Base-by-base conservation (phyloP, 441 rosid species). In the Eruca vesicaria region DNA sequence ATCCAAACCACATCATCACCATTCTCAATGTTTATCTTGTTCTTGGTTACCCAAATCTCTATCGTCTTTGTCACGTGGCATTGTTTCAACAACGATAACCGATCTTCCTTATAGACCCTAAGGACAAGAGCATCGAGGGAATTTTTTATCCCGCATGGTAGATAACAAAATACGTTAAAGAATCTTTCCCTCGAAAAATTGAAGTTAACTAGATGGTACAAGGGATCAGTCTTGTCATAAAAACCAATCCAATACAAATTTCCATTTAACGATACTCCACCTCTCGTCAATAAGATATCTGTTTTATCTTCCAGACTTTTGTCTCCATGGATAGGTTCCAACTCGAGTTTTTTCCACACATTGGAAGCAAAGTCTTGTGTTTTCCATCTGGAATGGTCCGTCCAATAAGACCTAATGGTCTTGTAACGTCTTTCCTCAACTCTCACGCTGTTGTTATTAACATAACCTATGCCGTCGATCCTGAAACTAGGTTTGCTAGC, bases 231-330 rank as follows among this genome's bases (percentile, higher is more conserved):
- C 56, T 15, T 26, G 38, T 69, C 5, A 57, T 6, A 23, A 12
- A 0, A 38, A 41, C 28, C 65, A 38, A 58, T 0, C 41, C 14
- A 38, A 69, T 57, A 69, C 19, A 58, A 53, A 68, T 8, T 33
- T 68, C 72, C 72, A 33, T 68, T 9, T 59, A 67, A 32, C 20
- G 48, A 19, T 15, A 57, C 73, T 23, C 33, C 36, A 23, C 12
- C 0, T 11, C 3, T 18, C 26, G 45, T 10, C 20, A 6, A 7
- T 15, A 45, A 15, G 53, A 3, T n/a, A 45, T 9, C 1, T 45
- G 2, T 8, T 45, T 15, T 15, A 45, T n/a, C 18, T 43, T n/a
- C 2, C 52, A 5, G 7, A 43, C 52, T 41, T 41, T 3, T 59
- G 10, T 5, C 20, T 58, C 21, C 64, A 6, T 9, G 1, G 2